Evolutionary conservation across 2,329 filamentous ascomycete genomes (phyloP).

Genomic region (Penicillium thymicola): DNA sequence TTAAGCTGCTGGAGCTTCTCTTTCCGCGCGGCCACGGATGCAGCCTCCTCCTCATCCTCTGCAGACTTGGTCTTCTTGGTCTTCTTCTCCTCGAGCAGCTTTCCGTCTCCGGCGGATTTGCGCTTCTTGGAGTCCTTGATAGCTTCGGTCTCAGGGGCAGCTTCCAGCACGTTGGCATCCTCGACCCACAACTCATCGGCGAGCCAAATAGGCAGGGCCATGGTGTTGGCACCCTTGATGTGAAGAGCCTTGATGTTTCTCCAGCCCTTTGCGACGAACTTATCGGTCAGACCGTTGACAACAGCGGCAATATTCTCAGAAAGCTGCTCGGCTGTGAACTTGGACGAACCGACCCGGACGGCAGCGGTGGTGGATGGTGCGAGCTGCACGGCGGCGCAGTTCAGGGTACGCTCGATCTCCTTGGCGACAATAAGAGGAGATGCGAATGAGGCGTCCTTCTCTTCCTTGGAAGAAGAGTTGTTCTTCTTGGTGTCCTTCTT

Average conservation of each 20-base stretch:
- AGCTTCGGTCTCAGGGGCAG: constrained; percentile 33
- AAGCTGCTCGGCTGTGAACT: constrained; percentile 71
- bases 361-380: constrained; percentile 75
- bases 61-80: constrained; percentile 39
- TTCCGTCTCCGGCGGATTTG: constrained; percentile 38
- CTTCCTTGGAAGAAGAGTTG: constrained; percentile 41
- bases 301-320: constrained; percentile 77
- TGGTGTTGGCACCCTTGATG: constrained; percentile 86
- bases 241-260: constrained; percentile 79
- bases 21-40: constrained; percentile 39
- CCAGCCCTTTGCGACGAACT: constrained; percentile 83
- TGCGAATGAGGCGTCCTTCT: constrained; percentile 49
- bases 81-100: constrained; percentile 37
- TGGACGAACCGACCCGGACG: constrained; percentile 72
- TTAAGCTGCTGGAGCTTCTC: constrained; percentile 51
- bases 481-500: constrained; percentile 55
- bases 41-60: constrained; percentile 39
- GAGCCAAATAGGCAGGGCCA: constrained; percentile 89
- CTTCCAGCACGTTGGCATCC: constrained; percentile 66
- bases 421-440: constrained; percentile 66
- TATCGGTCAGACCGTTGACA: constrained; percentile 66
- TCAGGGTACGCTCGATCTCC: constrained; percentile 76
- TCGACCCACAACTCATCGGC: constrained; percentile 89
- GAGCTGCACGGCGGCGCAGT: constrained; percentile 75
- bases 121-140: constrained; percentile 56